A percentile compares a stretch with the other conserved stretches of the same genome.
Evolutionary conservation across 2,329 filamentous ascomycete genomes (phyloP).

Genomic region (Blumeria hordei): DNA sequence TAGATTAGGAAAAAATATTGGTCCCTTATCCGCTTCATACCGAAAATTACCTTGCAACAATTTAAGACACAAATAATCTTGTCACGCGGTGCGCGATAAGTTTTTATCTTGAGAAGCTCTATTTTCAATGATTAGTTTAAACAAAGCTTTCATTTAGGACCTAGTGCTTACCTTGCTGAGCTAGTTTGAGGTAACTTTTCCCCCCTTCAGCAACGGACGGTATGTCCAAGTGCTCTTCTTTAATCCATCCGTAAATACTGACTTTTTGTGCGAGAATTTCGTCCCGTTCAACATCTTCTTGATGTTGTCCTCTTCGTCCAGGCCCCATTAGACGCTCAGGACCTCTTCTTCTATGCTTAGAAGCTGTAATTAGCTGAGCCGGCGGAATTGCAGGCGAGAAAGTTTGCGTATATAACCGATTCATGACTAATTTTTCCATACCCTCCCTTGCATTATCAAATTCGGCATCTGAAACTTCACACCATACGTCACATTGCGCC

Average conservation of each 20-base stretch:
- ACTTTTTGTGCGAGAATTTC: conserved; percentile 94
- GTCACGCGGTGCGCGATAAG: conserved; percentile 86
- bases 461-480: conserved; percentile 81
- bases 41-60: conserved; percentile 98
- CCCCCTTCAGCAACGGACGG: conserved; percentile 64
- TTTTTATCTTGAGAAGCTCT: conserved; percentile 91
- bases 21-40: conserved; percentile 19
- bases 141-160: background rate
- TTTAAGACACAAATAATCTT: conserved; percentile 98
- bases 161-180: conserved; percentile 46
- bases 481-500: conserved; percentile 91
- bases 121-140: conserved; percentile 9
- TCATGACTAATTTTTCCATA: conserved; percentile 99
- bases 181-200: conserved; percentile 64
- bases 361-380: conserved; percentile 46
- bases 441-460: conserved; percentile 96
- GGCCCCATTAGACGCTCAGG: conserved; percentile 47
- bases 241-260: conserved; percentile 86
- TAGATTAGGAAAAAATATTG: conserved; percentile 8
- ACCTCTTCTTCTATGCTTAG: conserved; percentile 42
- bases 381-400: conserved; percentile 85
- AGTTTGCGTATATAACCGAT: conserved; percentile 79
- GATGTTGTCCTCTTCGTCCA: conserved; percentile 81
- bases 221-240: conserved; percentile 84
- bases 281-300: conserved; percentile 91